Evolutionary conservation across 352 stramenopile genomes (phyloP), one percentile per base, ranked within the genome.

Genomic region (Globisporangium canariense): DNA sequence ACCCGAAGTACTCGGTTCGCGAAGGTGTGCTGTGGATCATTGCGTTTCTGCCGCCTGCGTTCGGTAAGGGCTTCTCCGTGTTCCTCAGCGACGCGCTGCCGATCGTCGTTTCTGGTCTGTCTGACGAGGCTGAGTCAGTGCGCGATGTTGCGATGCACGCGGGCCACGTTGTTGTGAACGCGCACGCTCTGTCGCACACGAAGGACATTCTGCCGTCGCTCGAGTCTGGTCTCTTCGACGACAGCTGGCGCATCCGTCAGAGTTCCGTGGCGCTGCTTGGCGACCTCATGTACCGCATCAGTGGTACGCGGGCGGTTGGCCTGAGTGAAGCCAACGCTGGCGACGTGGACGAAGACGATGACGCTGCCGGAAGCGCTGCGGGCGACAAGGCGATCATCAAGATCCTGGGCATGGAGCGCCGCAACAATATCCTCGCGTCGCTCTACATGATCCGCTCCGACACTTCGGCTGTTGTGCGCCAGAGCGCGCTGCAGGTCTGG

Each of bases 21-120:
- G 98, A 99, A 70, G 98, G 98, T 58, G 94, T 99, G 20, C 65
- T 99, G 36, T 99, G 98, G 98, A 93, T 99, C 57, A 88, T 99
- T 57, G 98, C 96, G 36, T 99, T 99, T 77, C 72, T 99, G 64
- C 97, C 98, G 6, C 93, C 92, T n/a, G 87, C 92, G 28, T 82
- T 99, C 55, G 95, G 96, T 58, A 92, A 96, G 60, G 74, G 78
- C 28, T 99, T 99, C 78, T 83, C 92, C 6, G 77, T 89, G 41
- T 94, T 99, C 58, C 91, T 99, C 63, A 82, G 91, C 61, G 83
- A 91, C 61, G 97, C 96, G 34, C 81, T 99, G 52, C 97, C 97
- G 25, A 96, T 99, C 50, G 89, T 99, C 40, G 88, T 99, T 13
- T 82, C 85, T 25, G 98, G 98, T 67, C 81, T 99, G 32, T 98